Conservation (phyloP, 148 eudicot species). For the Nyssa sinensis region DNA sequence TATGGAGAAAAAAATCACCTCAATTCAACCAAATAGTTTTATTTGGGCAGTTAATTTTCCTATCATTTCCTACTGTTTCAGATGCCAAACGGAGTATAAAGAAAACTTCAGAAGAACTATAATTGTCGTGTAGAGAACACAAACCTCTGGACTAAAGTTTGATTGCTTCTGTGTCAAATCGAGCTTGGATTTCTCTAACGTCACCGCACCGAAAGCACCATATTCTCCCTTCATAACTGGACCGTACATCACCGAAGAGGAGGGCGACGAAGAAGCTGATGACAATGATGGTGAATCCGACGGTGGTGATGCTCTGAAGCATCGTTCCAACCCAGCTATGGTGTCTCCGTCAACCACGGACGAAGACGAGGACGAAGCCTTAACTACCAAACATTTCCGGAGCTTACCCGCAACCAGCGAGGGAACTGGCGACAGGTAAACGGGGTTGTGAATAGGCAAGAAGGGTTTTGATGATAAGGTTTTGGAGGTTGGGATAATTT, state of each 20-base stretch:
- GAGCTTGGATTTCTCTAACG: slow-evolving; percentile 76
- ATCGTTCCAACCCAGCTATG: slow-evolving; percentile 52
- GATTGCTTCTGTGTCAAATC: slow-evolving; percentile 57
- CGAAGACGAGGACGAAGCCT: slow-evolving; percentile 30
- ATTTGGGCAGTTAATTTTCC: neutral
- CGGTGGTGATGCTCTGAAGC: slow-evolving; percentile 44
- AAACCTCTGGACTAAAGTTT: slow-evolving; percentile 63
- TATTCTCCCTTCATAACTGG: slow-evolving; percentile 60
- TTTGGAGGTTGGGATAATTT: slow-evolving; percentile 32
- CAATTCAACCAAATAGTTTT: neutral
- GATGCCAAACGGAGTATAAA: too few species aligned
- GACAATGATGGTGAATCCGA: slow-evolving; percentile 21
- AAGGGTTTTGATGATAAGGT: slow-evolving; percentile 33
- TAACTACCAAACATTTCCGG: slow-evolving; percentile 28
- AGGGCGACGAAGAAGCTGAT: slow-evolving; percentile 20
- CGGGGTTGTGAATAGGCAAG: slow-evolving; percentile 13
- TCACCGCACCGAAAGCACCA: slow-evolving; percentile 58
- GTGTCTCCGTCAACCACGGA: slow-evolving; percentile 45
- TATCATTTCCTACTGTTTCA: too few species aligned
- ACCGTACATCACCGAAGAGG: slow-evolving; percentile 20
- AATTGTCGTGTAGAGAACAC: neutral
- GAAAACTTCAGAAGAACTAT: neutral
- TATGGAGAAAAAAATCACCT: neutral
- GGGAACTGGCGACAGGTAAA: neutral
- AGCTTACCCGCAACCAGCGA: slow-evolving; percentile 13